Evolutionary conservation across 306 rosid genomes (phyloP).

Genomic region (Macrotyloma uniflorum): DNA sequence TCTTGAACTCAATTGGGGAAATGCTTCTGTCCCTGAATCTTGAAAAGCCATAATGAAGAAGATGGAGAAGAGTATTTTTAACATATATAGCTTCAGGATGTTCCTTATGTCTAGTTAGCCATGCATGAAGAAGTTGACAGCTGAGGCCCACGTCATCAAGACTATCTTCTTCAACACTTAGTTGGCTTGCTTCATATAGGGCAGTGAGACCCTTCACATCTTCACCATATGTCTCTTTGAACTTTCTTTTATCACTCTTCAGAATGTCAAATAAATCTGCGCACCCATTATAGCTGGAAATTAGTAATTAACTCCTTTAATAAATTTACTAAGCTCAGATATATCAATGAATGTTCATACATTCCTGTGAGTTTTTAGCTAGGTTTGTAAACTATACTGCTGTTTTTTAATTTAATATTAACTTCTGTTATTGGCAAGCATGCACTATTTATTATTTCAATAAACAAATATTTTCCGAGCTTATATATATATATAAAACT

Average conservation of each 20-base stretch:
- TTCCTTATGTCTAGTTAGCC: slow-evolving; percentile 19
- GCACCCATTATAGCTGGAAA: too few species aligned
- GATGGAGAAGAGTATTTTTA: slow-evolving; percentile 27
- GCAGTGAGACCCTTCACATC: slow-evolving; percentile 40
- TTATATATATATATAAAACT: too few species aligned
- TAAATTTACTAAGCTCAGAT: too few species aligned
- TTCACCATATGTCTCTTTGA: slow-evolving; percentile 10
- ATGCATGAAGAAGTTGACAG: slow-evolving; percentile 25
- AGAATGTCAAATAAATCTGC: slow-evolving; percentile 36
- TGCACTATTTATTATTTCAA: too few species aligned
- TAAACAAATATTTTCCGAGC: too few species aligned
- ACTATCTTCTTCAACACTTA: slow-evolving; percentile 37
- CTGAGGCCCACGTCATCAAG: slow-evolving; percentile 43
- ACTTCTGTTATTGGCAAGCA: too few species aligned
- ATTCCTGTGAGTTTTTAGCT: too few species aligned
- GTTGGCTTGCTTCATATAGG: slow-evolving; percentile 47
- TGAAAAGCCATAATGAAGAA: slow-evolving; percentile 42
- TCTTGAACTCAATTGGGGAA: background rate
- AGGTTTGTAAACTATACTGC: too few species aligned
- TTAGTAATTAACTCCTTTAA: too few species aligned
- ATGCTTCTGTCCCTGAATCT: slow-evolving; percentile 33
- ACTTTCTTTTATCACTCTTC: background rate
- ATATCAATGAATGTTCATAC: too few species aligned
- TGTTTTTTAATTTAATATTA: too few species aligned
- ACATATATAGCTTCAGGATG: slow-evolving; percentile 16